Conservation (phyloP, 495 filamentous ascomycete genomes). For the Xylaria scruposa region DNA sequence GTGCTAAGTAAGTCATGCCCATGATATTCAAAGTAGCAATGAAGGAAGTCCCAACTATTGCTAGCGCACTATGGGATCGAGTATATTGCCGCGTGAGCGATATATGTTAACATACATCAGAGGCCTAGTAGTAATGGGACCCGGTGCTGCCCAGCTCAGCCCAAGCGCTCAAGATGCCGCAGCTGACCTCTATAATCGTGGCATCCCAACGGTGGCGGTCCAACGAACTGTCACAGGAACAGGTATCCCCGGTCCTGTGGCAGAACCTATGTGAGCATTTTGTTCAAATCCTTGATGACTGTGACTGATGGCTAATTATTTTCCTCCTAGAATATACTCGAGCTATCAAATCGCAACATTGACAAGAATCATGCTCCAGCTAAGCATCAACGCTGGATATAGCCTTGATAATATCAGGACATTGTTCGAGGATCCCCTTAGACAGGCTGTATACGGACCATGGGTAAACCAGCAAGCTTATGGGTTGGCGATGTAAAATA, state of each 20-base stretch:
- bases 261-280: background rate
- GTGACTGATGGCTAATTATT: background rate
- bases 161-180: slow-evolving; percentile 27
- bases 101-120: background rate
- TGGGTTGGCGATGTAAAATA: background rate
- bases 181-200: slow-evolving; percentile 27
- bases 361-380: slow-evolving; percentile 43
- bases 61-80: background rate
- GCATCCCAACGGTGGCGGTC: slow-evolving; percentile 40
- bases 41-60: background rate
- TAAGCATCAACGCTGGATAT: slow-evolving; percentile 41
- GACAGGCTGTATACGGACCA: slow-evolving; percentile 30
- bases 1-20: slow-evolving; percentile 30
- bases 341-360: slow-evolving; percentile 43
- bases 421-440: slow-evolving; percentile 34
- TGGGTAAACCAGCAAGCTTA: slow-evolving; percentile 21
- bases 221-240: background rate
- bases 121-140: slow-evolving; percentile 35
- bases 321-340: slow-evolving; percentile 30
- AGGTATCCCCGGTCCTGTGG: background rate
- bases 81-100: background rate
- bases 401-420: slow-evolving; percentile 34
- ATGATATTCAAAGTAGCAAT: background rate
- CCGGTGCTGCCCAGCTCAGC: slow-evolving; percentile 33
- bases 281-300: background rate